Evolutionary conservation across 2,329 filamentous ascomycete genomes (phyloP).

Genomic region (Knoxdaviesia capensis): DNA sequence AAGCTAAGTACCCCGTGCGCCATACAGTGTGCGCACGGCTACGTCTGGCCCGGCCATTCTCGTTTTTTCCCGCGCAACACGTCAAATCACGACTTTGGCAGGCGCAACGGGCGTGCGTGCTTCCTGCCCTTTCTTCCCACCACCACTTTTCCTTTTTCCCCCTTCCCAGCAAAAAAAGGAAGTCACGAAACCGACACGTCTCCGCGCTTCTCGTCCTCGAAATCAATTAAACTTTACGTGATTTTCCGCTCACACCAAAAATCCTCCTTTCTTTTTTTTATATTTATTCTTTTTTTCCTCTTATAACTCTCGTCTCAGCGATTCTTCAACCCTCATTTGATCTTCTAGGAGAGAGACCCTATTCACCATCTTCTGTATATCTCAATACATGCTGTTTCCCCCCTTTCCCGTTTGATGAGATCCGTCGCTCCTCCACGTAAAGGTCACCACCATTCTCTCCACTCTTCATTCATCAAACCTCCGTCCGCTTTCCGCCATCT

Average conservation of each 20-base stretch:
- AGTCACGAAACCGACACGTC: slow-evolving; percentile 25
- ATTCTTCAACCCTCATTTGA: not conserved
- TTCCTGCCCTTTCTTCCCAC: not conserved
- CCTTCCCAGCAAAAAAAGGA: slow-evolving; percentile 1
- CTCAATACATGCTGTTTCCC: too few relatives aligned
- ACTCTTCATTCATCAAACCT: too few relatives aligned
- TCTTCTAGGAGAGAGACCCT: not conserved
- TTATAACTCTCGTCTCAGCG: not conserved
- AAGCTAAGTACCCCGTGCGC: too few relatives aligned
- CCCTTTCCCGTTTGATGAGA: too few relatives aligned
- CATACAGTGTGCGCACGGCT: too few relatives aligned
- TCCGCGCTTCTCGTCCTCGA: not conserved
- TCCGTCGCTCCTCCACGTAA: too few relatives aligned
- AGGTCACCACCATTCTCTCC: too few relatives aligned
- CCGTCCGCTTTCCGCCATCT: too few relatives aligned
- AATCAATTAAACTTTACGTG: slow-evolving; percentile 7
- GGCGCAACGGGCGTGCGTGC: too few relatives aligned
- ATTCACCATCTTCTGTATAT: too few relatives aligned
- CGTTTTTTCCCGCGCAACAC: not conserved
- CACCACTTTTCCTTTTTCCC: not conserved
- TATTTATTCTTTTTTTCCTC: not conserved
- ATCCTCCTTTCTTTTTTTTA: not conserved
- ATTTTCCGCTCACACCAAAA: not conserved
- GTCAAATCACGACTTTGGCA: not conserved
- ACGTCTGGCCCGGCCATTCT: too few relatives aligned